Conservation (phyloP, 1,139 yeast species). For the Candida tropicalis region DNA sequence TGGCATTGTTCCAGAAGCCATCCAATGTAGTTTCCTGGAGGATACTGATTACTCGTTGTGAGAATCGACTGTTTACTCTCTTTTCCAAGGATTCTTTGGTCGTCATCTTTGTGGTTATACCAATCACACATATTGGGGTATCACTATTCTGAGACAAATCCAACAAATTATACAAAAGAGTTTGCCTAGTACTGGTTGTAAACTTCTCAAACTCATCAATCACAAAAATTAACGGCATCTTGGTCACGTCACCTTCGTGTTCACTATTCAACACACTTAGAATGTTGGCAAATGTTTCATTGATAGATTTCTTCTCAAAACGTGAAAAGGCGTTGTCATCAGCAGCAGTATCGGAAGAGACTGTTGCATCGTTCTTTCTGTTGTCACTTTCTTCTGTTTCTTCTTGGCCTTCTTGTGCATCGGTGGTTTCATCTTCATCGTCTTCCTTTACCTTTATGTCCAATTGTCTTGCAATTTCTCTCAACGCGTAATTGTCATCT, state of each 20-base stretch:
- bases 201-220: constrained; percentile 87
- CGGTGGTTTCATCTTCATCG: constrained; percentile 14
- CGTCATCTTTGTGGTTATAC: constrained; percentile 74
- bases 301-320: constrained; percentile 47
- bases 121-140: constrained; percentile 81
- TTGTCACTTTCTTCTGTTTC: no score
- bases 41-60: constrained; percentile 71
- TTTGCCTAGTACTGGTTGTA: constrained; percentile 73
- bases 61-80: constrained; percentile 86
- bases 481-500: constrained; percentile 77
- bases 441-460: constrained; percentile 44
- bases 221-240: constrained; percentile 68
- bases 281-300: constrained; percentile 44
- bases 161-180: constrained; percentile 80
- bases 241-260: constrained; percentile 18
- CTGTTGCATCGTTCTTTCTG: background rate
- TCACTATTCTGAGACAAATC: constrained; percentile 78
- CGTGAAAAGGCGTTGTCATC: constrained; percentile 30
- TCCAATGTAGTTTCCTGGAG: constrained; percentile 50
- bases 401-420: no score
- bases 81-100: constrained; percentile 84
- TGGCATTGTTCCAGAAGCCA: constrained; percentile 43
- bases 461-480: constrained; percentile 84
- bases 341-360: constrained; percentile 7
- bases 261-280: constrained; percentile 32